These are phyloP conservation scores for Anthostomella pinea DNA, from an alignment of 2,329 filamentous ascomycete genomes.

Conservation along the genomic window DNA sequence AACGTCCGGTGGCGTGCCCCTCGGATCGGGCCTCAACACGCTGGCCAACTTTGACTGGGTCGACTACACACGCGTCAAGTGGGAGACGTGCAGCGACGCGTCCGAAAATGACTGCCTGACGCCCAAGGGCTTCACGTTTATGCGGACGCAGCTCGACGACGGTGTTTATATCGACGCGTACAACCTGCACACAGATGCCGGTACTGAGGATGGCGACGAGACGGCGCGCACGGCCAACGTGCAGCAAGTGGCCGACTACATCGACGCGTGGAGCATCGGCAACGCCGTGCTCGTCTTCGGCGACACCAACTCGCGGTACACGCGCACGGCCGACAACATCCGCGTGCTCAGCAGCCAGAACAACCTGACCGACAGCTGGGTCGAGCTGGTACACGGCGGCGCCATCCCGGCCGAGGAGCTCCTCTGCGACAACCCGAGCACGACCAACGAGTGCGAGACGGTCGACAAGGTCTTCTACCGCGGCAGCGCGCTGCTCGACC, in stretches of 20 bases:
- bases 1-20: constrained; percentile 61
- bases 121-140: constrained; percentile 68
- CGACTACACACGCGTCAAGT: constrained; percentile 55
- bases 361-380: constrained; percentile 57
- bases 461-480: constrained; percentile 67
- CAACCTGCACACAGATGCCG: constrained; percentile 66
- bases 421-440: constrained; percentile 57
- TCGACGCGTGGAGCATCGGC: constrained; percentile 52
- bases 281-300: constrained; percentile 64
- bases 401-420: constrained; percentile 42
- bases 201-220: constrained; percentile 50
- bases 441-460: constrained; percentile 55
- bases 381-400: constrained; percentile 50
- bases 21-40: constrained; percentile 64
- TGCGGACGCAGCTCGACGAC: constrained; percentile 52
- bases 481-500: constrained; percentile 42
- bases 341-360: constrained; percentile 48
- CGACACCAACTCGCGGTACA: constrained; percentile 65
- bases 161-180: constrained; percentile 61
- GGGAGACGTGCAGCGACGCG: constrained; percentile 55
- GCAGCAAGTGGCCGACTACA: constrained; percentile 56
- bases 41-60: constrained; percentile 57
- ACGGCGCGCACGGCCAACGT: constrained; percentile 57
- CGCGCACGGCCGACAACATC: constrained; percentile 52
- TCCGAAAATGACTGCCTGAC: constrained; percentile 61